These are phyloP conservation scores for Colletotrichum truncatum DNA, from an alignment of 2,329 filamentous ascomycete genomes.

Conservation along the genomic window DNA sequence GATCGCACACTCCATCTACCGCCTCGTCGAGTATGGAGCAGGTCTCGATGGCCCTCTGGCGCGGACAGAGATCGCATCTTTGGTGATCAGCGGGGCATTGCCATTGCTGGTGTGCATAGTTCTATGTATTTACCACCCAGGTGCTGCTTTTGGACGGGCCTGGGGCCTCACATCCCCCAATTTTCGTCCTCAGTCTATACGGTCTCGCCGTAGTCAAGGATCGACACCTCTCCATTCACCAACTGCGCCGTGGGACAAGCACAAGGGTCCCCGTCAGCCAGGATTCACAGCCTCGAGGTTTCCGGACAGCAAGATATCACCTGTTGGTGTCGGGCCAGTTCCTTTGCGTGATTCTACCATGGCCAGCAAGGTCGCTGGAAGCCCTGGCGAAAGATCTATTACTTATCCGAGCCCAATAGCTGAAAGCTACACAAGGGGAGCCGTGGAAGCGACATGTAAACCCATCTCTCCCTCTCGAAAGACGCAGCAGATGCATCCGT, in stretches of 20 bases:
- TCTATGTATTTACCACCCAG: slow-evolving; percentile 47
- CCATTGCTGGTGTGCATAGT: slow-evolving; percentile 47
- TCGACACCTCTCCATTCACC: slow-evolving; percentile 28
- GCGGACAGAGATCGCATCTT: slow-evolving; percentile 47
- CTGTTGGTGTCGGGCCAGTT: slow-evolving; percentile 19
- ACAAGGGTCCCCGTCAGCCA: slow-evolving; percentile 26
- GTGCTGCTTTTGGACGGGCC: slow-evolving; percentile 47
- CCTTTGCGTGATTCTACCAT: slow-evolving; percentile 24
- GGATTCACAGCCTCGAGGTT: slow-evolving; percentile 21
- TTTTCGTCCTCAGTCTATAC: slow-evolving; percentile 10
- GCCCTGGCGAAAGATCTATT: slow-evolving; percentile 22
- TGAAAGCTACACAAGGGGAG: slow-evolving; percentile 12
- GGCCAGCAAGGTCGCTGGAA: slow-evolving; percentile 26
- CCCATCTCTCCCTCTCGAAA: slow-evolving; percentile 16
- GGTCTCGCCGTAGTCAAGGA: slow-evolving; percentile 6
- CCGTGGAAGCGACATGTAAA: slow-evolving; percentile 6
- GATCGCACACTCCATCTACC: slow-evolving; percentile 50
- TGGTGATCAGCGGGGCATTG: slow-evolving; percentile 51
- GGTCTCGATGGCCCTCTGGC: slow-evolving; percentile 46
- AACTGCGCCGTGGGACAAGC: slow-evolving; percentile 16
- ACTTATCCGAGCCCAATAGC: slow-evolving; percentile 25
- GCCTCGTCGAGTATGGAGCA: slow-evolving; percentile 48
- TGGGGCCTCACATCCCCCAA: slow-evolving; percentile 51
- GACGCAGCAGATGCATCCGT: background rate
- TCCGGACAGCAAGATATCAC: slow-evolving; percentile 25